Evolutionary conservation across 495 filamentous ascomycete genomes (phyloP), one percentile per base, ranked within the genome.

Genomic region (Friedmanniomyces simplex): DNA sequence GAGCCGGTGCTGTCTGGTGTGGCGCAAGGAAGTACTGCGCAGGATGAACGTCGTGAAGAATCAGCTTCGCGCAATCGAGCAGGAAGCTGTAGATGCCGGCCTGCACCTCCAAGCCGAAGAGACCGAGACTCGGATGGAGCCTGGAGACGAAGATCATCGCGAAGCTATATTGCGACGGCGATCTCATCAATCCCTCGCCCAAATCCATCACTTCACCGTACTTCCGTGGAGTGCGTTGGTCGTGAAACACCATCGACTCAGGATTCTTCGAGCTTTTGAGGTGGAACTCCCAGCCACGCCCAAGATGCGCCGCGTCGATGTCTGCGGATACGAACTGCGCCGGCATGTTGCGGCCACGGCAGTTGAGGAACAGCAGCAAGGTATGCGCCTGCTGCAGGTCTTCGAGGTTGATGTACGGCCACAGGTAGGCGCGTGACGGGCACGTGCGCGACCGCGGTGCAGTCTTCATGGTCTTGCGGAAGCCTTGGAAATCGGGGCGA

Each of bases 361-460:
- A 50, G 30, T 79, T 75, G 1, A 85, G 60, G 4, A 83, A 67
- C 20, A 82, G 61, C 0, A 72, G 67, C 10, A 83, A 52, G 0
- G 66, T 52, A 45, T 70, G 74, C 0, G 71, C 67, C 20, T 72
- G 68, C 12, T 50, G 50, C 5, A 84, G 65, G 63, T 83, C 79
- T 55, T 83, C 79, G 28, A 76, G 70, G 57, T 84, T 85, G 64
- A 83, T 76, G 50, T 74, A 71, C 0, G 81, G 82, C 71, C 74
- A 79, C 34, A 79, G 52, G 36, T 68, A 81, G 6, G 63, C 59
- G 1, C 74, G 68, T 30, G 58, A 50, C 39, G 32, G 65, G 26
- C 1, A 62, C 67, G 21, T 60, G 62, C 21, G 36, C 39, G 2
- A 41, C 62, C 30, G 42, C 61, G 25, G 42, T 24, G 32, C 57